phyloP scores from a whole-genome alignment of 805 yeast species.

The Hanseniaspora lachancei region DNA sequence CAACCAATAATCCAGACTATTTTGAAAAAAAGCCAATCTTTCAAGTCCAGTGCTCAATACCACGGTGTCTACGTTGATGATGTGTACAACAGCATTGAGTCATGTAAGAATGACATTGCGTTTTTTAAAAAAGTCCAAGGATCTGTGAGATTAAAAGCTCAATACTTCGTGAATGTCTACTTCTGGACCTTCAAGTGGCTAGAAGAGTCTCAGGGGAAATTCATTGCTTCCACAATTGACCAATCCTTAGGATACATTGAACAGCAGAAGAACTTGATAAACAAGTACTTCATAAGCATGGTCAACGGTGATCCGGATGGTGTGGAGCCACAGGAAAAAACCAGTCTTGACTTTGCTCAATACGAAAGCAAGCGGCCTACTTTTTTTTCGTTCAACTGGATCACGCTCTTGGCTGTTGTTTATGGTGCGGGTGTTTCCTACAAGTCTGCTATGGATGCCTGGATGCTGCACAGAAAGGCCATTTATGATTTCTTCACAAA shows the following conservation, averaged over 20 bases:
- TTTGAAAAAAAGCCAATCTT: neutral
- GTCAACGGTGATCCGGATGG: neutral
- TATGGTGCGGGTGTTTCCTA: neutral
- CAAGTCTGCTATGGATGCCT: neutral
- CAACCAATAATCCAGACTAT: neutral
- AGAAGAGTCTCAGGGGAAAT: neutral
- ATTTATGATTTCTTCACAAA: constrained; percentile 5
- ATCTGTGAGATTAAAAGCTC: neutral
- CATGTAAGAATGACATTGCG: neutral
- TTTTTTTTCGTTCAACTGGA: constrained; percentile 4
- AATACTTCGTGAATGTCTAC: constrained; percentile 7
- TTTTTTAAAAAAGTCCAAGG: constrained; percentile 1
- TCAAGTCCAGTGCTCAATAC: neutral
- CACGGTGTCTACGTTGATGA: neutral
- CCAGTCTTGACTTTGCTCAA: neutral
- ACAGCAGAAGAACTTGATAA: neutral
- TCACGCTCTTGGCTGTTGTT: neutral
- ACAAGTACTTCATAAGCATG: neutral
- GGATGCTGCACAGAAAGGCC: neutral
- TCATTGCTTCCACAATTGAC: neutral
- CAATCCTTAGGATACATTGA: neutral
- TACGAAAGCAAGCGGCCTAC: constrained; percentile 1
- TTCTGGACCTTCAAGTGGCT: constrained; percentile 7
- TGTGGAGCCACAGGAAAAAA: neutral
- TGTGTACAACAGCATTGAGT: neutral